A percentile compares a stretch with the other conserved stretches of the same genome.
Conservation (phyloP, 106 monocot genomes). For the Allium fistulosum region DNA sequence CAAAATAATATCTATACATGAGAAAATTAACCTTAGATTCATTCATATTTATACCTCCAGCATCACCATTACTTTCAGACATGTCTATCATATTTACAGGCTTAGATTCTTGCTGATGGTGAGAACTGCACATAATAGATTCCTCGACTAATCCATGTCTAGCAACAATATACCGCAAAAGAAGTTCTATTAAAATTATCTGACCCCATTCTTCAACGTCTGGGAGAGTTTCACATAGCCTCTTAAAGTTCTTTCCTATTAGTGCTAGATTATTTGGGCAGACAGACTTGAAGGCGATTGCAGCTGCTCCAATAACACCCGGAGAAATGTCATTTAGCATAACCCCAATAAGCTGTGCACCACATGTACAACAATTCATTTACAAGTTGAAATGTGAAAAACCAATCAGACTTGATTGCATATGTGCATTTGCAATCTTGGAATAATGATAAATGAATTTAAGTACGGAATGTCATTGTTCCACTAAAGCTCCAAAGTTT, state of each 20-base stretch:
- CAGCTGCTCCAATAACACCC: slow-evolving; percentile 83
- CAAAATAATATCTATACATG: slow-evolving; percentile 62
- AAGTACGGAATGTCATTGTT: too few species aligned
- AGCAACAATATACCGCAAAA: slow-evolving; percentile 75
- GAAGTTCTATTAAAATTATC: slow-evolving; percentile 72
- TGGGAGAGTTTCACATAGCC: slow-evolving; percentile 79
- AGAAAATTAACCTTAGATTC: slow-evolving; percentile 17
- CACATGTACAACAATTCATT: background rate
- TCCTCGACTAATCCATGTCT: slow-evolving; percentile 79
- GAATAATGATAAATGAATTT: too few species aligned
- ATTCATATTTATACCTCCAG: slow-evolving; percentile 6
- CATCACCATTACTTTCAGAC: slow-evolving; percentile 5
- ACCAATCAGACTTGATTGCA: too few species aligned
- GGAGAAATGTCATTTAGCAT: slow-evolving; percentile 76
- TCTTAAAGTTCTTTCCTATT: slow-evolving; percentile 61
- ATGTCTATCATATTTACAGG: background rate
- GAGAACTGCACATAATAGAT: slow-evolving; percentile 47
- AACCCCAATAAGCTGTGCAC: slow-evolving; percentile 62
- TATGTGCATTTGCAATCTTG: too few species aligned
- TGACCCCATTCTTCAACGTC: slow-evolving; percentile 98
- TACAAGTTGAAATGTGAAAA: too few species aligned
- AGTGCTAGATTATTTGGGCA: slow-evolving; percentile 67
- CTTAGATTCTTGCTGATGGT: slow-evolving; percentile 11
- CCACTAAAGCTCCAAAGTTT: too few species aligned
- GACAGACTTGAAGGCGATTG: slow-evolving; percentile 66